A percentile compares a stretch with the other conserved stretches of the same genome.
Conservation (phyloP, 345 rosid species). For the Lumnitzera racemosa region DNA sequence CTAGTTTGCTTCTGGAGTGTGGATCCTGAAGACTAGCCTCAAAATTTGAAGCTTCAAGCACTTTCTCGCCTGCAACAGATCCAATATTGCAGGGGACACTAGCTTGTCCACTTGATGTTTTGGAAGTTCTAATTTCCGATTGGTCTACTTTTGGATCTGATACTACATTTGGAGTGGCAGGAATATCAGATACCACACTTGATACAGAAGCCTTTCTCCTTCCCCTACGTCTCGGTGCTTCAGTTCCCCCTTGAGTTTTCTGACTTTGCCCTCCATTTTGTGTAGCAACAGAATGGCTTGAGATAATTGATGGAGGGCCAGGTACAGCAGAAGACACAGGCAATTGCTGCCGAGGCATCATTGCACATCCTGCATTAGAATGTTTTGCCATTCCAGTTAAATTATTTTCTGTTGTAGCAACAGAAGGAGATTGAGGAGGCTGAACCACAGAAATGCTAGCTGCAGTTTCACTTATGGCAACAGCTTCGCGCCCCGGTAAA, state of each 20-base stretch:
- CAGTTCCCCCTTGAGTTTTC: conserved; percentile 25
- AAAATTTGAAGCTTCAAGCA: too few relatives aligned
- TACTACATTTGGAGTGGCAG: conserved; percentile 12
- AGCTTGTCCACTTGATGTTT: conserved; percentile 3
- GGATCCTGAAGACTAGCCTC: too few relatives aligned
- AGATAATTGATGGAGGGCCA: conserved; percentile 12
- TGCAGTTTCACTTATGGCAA: conserved; percentile 15
- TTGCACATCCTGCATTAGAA: conserved; percentile 25
- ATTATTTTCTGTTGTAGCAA: conserved; percentile 19
- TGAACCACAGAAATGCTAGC: conserved; percentile 16
- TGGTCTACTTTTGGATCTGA: conserved; percentile 7
- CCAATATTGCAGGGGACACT: neutral
- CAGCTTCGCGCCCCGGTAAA: conserved; percentile 16
- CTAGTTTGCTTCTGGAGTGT: too few relatives aligned
- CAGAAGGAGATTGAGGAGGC: conserved; percentile 16
- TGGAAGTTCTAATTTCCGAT: neutral
- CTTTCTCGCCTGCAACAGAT: neutral
- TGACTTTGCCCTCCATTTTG: conserved; percentile 38
- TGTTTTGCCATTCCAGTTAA: conserved; percentile 14
- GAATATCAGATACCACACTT: conserved; percentile 19
- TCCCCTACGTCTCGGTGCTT: conserved; percentile 33
- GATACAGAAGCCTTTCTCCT: conserved; percentile 28
- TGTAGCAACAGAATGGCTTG: conserved; percentile 10
- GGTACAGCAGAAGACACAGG: conserved; percentile 18
- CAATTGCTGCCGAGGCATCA: conserved; percentile 22